Evolutionary conservation across 2,329 filamentous ascomycete species (phyloP).

Genomic region (Leptographium radiaticola): DNA sequence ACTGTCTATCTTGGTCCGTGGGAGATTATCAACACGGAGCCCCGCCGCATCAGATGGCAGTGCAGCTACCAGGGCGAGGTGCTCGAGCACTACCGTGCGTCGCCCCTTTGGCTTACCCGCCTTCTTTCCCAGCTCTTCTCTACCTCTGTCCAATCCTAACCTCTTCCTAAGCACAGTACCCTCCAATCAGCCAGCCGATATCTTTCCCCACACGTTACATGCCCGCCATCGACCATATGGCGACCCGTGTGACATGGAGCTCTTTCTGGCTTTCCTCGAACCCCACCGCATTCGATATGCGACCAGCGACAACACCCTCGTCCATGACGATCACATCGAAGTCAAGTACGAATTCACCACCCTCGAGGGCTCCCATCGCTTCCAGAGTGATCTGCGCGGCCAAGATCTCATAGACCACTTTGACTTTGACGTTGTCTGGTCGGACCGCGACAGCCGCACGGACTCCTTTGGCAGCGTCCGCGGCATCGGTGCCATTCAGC

Average conservation of each 20-base stretch:
- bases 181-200: constrained; percentile 28
- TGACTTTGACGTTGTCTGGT: constrained; percentile 39
- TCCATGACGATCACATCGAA: constrained; percentile 34
- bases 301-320: constrained; percentile 29
- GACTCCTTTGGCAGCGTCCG: constrained; percentile 36
- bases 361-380: constrained; percentile 31
- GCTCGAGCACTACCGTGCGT: constrained; percentile 37
- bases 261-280: constrained; percentile 33
- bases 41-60: constrained; percentile 37
- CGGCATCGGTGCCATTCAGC: constrained; percentile 36
- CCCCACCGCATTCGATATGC: constrained; percentile 35
- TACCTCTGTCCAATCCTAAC: neutral
- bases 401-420: constrained; percentile 37
- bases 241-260: constrained; percentile 35
- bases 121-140: neutral
- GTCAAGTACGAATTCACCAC: constrained; percentile 39
- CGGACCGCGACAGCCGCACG: constrained; percentile 33
- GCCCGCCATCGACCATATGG: constrained; percentile 36
- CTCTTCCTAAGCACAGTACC: constrained; percentile 23
- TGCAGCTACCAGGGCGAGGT: constrained; percentile 38
- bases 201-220: constrained; percentile 36
- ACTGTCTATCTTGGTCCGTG: constrained; percentile 40
- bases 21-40: constrained; percentile 34
- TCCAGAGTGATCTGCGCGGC: constrained; percentile 34
- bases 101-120: neutral